Evolutionary conservation across 2,329 filamentous ascomycete species (phyloP).

Genomic region (Rugonectria rugulosa): DNA sequence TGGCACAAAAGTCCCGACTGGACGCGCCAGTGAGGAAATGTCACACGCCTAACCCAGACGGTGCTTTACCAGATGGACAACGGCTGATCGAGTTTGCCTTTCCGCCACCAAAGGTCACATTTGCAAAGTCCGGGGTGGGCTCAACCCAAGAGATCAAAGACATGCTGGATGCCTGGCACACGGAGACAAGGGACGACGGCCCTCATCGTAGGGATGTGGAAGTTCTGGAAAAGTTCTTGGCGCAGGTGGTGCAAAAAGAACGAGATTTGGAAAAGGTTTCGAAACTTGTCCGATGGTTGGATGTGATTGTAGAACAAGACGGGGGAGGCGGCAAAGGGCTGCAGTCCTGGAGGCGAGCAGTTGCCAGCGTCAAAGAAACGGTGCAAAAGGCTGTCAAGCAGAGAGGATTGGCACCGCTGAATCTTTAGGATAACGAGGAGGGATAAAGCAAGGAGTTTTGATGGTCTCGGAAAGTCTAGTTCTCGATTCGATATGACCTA

Average conservation of each 20-base stretch:
- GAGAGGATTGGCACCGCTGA: slow-evolving; percentile 64
- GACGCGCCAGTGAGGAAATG: slow-evolving; percentile 44
- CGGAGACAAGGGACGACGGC: slow-evolving; percentile 73
- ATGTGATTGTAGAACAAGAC: slow-evolving; percentile 61
- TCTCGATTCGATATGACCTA: too few relatives aligned
- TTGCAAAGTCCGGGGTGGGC: slow-evolving; percentile 53
- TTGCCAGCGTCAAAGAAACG: slow-evolving; percentile 53
- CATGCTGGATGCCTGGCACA: slow-evolving; percentile 79
- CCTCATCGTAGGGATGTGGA: slow-evolving; percentile 82
- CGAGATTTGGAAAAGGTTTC: slow-evolving; percentile 78
- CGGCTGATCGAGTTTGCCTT: slow-evolving; percentile 55
- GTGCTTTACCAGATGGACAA: slow-evolving; percentile 46
- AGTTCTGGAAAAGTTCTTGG: slow-evolving; percentile 77
- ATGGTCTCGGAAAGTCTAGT: neutral
- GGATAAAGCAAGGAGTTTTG: neutral
- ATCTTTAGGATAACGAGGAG: slow-evolving; percentile 46
- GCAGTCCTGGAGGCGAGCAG: slow-evolving; percentile 55
- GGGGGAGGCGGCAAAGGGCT: slow-evolving; percentile 47
- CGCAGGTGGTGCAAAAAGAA: slow-evolving; percentile 76
- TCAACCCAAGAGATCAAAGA: slow-evolving; percentile 69
- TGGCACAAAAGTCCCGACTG: slow-evolving; percentile 64
- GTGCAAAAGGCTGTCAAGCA: slow-evolving; percentile 64
- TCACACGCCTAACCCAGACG: slow-evolving; percentile 33
- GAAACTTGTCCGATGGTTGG: slow-evolving; percentile 73
- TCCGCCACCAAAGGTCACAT: slow-evolving; percentile 54